A percentile compares a stretch with the other conserved stretches of the same genome.
Evolutionary conservation across 768 basidiomycete species (phyloP).

Genomic region (Tricholoma bakamatsutake): DNA sequence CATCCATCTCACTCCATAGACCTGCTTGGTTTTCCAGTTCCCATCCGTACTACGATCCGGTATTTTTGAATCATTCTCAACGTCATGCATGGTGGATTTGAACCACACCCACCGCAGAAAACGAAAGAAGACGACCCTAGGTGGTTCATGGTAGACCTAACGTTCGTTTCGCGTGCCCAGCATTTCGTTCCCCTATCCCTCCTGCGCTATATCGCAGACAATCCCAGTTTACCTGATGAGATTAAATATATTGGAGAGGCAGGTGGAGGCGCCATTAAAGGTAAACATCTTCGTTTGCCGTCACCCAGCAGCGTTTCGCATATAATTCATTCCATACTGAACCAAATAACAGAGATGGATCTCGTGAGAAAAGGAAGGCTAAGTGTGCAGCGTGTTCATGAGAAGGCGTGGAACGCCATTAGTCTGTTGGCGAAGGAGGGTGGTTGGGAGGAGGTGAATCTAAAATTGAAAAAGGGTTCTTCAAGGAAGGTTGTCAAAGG

Average conservation of each 20-base stretch:
- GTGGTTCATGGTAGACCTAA: conserved; percentile 91
- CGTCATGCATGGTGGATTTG: neutral
- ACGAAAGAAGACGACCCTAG: conserved; percentile 67
- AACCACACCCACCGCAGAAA: conserved; percentile 47
- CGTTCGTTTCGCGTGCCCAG: conserved; percentile 55
- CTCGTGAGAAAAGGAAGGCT: conserved; percentile 76
- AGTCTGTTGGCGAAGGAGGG: conserved; percentile 58
- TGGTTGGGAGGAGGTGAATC: conserved; percentile 63
- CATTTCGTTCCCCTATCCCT: conserved; percentile 79
- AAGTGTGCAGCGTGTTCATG: conserved; percentile 78
- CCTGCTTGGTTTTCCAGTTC: conserved; percentile 22
- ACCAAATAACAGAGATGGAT: conserved; percentile 52
- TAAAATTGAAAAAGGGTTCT: conserved; percentile 30
- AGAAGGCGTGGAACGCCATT: conserved; percentile 61
- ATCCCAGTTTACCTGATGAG: conserved; percentile 38
- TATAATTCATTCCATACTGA: neutral
- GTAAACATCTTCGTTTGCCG: conserved; percentile 26
- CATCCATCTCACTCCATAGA: conserved; percentile 5
- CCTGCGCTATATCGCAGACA: conserved; percentile 56
- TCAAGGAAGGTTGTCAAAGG: conserved; percentile 12
- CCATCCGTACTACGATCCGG: conserved; percentile 80
- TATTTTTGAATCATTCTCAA: conserved; percentile 17
- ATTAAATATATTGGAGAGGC: conserved; percentile 63
- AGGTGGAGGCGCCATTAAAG: conserved; percentile 59
- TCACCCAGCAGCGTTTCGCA: neutral